Conservation (phyloP, 495 filamentous ascomycete species). For the Neurospora sp. region DNA sequence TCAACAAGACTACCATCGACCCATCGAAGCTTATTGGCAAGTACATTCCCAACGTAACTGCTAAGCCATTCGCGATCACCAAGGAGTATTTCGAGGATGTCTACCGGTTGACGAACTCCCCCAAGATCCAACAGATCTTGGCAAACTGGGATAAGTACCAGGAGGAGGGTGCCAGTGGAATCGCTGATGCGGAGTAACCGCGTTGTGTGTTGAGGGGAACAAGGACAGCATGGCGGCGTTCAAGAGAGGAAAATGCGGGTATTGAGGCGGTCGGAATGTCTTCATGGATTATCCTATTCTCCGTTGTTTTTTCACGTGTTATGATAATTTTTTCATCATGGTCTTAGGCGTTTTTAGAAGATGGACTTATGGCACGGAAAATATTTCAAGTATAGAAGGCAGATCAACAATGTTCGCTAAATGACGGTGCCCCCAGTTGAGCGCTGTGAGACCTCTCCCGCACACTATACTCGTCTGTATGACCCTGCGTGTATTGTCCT, state of each 20-base stretch:
- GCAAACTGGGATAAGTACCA: conserved; percentile 69
- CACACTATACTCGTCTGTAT: not conserved
- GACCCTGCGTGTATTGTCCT: not conserved
- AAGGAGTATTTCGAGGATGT: conserved; percentile 99
- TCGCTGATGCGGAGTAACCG: not conserved
- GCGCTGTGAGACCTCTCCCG: not conserved
- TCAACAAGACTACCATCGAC: conserved; percentile 96
- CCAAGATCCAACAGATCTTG: conserved; percentile 79
- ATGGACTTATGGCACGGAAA: not conserved
- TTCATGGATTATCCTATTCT: not conserved
- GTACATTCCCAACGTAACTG: conserved; percentile 98
- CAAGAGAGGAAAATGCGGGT: not conserved
- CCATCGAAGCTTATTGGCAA: conserved; percentile 93
- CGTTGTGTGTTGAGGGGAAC: not conserved
- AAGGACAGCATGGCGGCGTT: not conserved
- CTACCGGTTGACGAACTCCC: conserved; percentile 84
- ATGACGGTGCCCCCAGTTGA: not conserved
- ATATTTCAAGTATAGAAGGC: not conserved
- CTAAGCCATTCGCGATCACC: conserved; percentile 84
- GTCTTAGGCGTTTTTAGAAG: not conserved
- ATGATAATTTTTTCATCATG: not conserved
- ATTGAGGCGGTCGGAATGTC: not conserved
- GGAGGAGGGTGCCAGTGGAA: conserved; percentile 12
- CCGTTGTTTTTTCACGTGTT: not conserved
- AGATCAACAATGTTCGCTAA: not conserved